A percentile compares a stretch with the other conserved stretches of the same genome.
These are phyloP conservation scores for Kuraishia borneana DNA, from an alignment of 805 yeast genomes.

Conservation along the genomic window DNA sequence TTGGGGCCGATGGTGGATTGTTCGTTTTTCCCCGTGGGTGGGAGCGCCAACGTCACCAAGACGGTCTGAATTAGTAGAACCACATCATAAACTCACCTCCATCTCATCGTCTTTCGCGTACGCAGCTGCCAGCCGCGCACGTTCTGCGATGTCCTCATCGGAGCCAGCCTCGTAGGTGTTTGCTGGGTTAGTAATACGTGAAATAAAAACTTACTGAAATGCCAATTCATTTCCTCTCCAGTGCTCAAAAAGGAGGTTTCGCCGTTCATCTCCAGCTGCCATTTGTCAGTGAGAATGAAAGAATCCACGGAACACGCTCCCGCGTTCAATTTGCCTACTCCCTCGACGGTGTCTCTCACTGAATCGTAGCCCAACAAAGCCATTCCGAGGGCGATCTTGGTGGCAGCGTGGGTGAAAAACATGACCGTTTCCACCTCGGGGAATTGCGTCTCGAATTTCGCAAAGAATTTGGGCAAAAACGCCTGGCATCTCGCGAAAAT, in stretches of 20 bases:
- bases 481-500: constrained; percentile 47
- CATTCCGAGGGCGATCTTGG: constrained; percentile 82
- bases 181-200: constrained; percentile 1
- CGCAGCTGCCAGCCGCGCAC: constrained; percentile 23
- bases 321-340: constrained; percentile 38
- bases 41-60: background rate
- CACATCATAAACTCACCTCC: background rate
- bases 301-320: constrained; percentile 82
- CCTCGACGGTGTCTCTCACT: constrained; percentile 41
- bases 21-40: background rate
- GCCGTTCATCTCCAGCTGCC: constrained; percentile 66
- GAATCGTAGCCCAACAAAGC: constrained; percentile 43
- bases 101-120: constrained; percentile 3
- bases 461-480: constrained; percentile 48
- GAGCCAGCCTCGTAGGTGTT: constrained; percentile 71
- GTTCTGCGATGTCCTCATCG: constrained; percentile 60
- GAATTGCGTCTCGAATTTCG: constrained; percentile 38
- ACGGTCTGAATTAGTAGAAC: background rate
- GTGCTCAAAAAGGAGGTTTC: constrained; percentile 52
- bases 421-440: constrained; percentile 57
- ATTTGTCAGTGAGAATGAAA: constrained; percentile 29
- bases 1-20: constrained; percentile 2
- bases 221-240: constrained; percentile 95
- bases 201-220: constrained; percentile 42
- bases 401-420: constrained; percentile 88